Base-by-base conservation (phyloP, 1,139 yeast genomes). In the Geotrichum aggregatum region DNA sequence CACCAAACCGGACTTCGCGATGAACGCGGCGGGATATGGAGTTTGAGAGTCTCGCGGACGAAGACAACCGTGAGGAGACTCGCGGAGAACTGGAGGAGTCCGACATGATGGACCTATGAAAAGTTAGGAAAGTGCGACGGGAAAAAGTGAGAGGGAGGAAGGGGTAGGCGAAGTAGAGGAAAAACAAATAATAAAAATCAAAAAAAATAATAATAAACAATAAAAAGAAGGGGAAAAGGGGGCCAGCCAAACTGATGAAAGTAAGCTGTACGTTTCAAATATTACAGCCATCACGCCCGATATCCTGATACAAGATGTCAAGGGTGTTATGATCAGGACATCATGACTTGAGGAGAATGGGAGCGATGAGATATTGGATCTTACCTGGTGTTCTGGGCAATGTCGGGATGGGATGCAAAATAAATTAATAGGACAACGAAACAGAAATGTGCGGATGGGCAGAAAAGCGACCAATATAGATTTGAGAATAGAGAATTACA, bases 1-100 rank as follows among this genome's bases (percentile, higher is more conserved):
- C 82, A 34, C 98, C 98, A 66, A 92, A 89, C 43, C 91, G 75
- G 44, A 64, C 59, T 51, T 68, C 69, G 22, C 70, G 67, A 50
- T 59, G 52, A 31, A 50, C 56, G 10, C 56, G 46, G 34, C 54
- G 47, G 8, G 54, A 51, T 7, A 54, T 50, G n/a, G 56, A 50
- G 39, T 54, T 50, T 14, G 56, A 54, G 30, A 54, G 50, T 43
- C 50, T 54, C 8, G 56, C 52, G 3, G 56, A 50, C 13, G 50
- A 48, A n/a, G 56, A 51, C 7, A 54, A 52, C 18, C 56, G 40
- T 3, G 54, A 50, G 30, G 56, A 54, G 40, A 54, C 56, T 28
- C 49, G 22, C 28, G 56, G 56, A 13, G 53, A 38, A 30, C 24
- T 46, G 14, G 33, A n/a, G 33, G 48, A 41, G 26, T 49, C 52